These are phyloP conservation scores for Physcomitrellopsis africana DNA, from an alignment of 225 moss, liverwort and hornwort species.

Conservation along the genomic window DNA sequence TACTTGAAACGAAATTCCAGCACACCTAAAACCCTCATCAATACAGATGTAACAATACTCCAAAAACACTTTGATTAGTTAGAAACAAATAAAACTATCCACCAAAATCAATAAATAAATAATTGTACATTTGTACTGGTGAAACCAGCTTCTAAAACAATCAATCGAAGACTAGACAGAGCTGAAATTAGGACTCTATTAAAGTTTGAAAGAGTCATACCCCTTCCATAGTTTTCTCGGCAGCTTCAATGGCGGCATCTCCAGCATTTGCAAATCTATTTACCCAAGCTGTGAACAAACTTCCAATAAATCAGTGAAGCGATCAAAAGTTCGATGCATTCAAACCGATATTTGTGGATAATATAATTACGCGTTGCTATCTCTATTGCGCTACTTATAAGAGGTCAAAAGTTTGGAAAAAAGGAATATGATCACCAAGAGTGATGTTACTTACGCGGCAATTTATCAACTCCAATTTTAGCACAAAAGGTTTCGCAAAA, in stretches of 20 bases:
- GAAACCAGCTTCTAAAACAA: conserved; percentile 12
- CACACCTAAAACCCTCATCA: conserved; percentile 14
- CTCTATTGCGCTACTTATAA: too few relatives aligned
- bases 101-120: too few relatives aligned
- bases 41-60: background rate
- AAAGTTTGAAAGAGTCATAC: conserved; percentile 42
- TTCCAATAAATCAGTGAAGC: conserved; percentile 22
- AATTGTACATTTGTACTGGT: too few relatives aligned
- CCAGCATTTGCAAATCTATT: conserved; percentile 98
- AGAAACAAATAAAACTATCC: too few relatives aligned
- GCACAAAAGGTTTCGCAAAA: conserved; percentile 83
- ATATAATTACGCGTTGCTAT: too few relatives aligned
- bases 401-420: background rate
- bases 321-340: conserved; percentile 3
- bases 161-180: background rate
- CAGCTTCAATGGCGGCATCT: conserved; percentile 91
- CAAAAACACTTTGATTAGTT: too few relatives aligned
- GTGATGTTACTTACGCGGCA: conserved; percentile 67
- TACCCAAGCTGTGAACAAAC: conserved; percentile 78
- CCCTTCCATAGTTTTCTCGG: conserved; percentile 90
- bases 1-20: conserved; percentile 11
- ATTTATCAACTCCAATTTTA: conserved; percentile 67
- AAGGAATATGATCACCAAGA: background rate
- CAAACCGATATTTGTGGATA: background rate
- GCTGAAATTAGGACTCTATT: background rate